Percentiles rank a stretch among this genome's conserved stretches.
Evolutionary conservation across 2,329 filamentous ascomycete genomes (phyloP).

Genomic region (Trichoderma simmonsii): DNA sequence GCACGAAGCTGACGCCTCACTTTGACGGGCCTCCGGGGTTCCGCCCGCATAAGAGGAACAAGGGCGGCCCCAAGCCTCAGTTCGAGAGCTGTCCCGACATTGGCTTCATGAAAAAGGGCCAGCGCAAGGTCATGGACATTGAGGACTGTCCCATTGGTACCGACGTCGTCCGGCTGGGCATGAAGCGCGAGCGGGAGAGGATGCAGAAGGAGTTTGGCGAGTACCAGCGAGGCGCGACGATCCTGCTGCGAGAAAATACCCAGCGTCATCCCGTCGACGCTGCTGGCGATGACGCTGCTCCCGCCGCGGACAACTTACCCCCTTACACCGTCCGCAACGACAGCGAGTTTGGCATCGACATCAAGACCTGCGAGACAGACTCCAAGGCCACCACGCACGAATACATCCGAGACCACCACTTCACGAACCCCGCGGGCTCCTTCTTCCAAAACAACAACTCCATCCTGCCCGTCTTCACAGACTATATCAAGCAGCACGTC

Average conservation of each 20-base stretch:
- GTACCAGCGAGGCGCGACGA: conserved; percentile 80
- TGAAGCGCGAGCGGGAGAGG: conserved; percentile 73
- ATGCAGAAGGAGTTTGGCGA: conserved; percentile 67
- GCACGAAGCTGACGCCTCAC: conserved; percentile 95
- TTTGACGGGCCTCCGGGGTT: conserved; percentile 73
- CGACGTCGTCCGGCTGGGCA: conserved; percentile 73
- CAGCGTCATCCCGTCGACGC: conserved; percentile 56
- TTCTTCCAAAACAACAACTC: conserved; percentile 99
- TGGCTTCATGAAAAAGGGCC: conserved; percentile 88
- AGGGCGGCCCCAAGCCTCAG: conserved; percentile 43
- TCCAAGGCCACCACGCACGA: conserved; percentile 79
- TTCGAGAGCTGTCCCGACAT: conserved; percentile 71
- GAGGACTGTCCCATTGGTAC: conserved; percentile 97
- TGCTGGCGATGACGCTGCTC: conserved; percentile 23
- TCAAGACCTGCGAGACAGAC: conserved; percentile 87
- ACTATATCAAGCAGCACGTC: conserved; percentile 79
- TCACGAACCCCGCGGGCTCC: conserved; percentile 86
- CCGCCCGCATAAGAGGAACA: conserved; percentile 48
- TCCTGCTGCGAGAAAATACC: conserved; percentile 85
- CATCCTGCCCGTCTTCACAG: conserved; percentile 82
- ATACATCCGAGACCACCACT: conserved; percentile 79
- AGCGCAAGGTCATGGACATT: conserved; percentile 78
- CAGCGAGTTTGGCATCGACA: conserved; percentile 59
- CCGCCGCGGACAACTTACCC: conserved; percentile 26
- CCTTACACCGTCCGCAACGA: conserved; percentile 48